Evolutionary conservation across 257 asterid genomes (phyloP), one percentile per base, ranked within the genome.

Genomic region (Nicotiana paniculata): DNA sequence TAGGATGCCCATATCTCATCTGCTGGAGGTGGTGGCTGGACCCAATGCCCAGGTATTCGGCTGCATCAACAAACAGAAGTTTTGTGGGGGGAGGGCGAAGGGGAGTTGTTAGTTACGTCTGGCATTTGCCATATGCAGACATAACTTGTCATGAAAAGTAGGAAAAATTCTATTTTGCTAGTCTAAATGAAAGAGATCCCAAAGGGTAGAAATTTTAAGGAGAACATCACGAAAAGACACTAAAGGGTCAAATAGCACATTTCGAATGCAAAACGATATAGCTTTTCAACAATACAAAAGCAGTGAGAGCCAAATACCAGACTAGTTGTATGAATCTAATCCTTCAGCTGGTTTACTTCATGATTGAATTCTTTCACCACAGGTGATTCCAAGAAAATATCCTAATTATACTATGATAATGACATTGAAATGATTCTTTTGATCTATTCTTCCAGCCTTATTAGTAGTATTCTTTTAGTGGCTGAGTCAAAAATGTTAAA

Each of bases 31-130:
- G 97, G 93, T 32, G 98, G 92, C 78, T 93, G 97, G 85, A 96
- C 97, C 97, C 97, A 94, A 72, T 94, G 95, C 63, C 97, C 97
- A 1, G 99, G 99, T 83, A 94, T 91, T 55, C 95, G 96, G 85
- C 99, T 95, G 97, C 90, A 83, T 69, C 24, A 67, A 53, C 43
- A 82, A 64, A 63, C 62, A 83, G 64, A 65, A 59, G 58, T 74
- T 72, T 58, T 4, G 64, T 6, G 10, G 64, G 63, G 6, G 12
- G 24, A 30, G 57, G 76, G 6, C 18, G 18, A 15, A 15, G 77
- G 33, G 77, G 16, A 17, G 24, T 32, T 74, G 63, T 26, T 48
- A 74, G 63, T 48, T 74, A 48, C 4, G 6, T 33, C 79, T 74
- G 39, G 3, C 21, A 46, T 72, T 43, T 72, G 39, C 1, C 13